Conservation (phyloP, 1,284 basidiomycete genomes). For the Inonotus hispidus region DNA sequence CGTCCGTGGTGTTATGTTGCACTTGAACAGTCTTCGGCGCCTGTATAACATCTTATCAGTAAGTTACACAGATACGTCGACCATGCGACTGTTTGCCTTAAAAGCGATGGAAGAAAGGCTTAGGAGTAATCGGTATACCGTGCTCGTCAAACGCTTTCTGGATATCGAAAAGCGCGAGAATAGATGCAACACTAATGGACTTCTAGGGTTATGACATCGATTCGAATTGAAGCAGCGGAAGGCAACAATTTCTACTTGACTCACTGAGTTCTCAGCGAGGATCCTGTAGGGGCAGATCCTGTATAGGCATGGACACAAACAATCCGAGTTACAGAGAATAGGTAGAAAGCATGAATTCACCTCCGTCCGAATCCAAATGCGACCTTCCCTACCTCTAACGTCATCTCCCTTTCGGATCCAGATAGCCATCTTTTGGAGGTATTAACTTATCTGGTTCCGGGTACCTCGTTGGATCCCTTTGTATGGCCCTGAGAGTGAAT, state of each 20-base stretch:
- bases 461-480: too few species aligned
- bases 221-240: not conserved
- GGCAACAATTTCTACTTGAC: not conserved
- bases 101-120: not conserved
- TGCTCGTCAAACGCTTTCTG: constrained; percentile 7
- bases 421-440: too few species aligned
- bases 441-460: too few species aligned
- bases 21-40: constrained; percentile 12
- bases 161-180: constrained; percentile 11
- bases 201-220: not conserved
- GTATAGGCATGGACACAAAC: too few species aligned
- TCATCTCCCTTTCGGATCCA: too few species aligned
- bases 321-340: too few species aligned
- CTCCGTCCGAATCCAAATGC: too few species aligned
- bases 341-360: too few species aligned
- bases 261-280: constrained; percentile 1
- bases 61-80: too few species aligned
- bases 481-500: too few species aligned
- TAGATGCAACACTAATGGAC: constrained; percentile 4
- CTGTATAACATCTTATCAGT: not conserved
- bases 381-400: too few species aligned
- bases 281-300: constrained; percentile 14
- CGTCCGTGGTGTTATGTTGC: constrained; percentile 4
- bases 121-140: constrained; percentile 4
- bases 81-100: not conserved